Base-by-base conservation (phyloP, 1,284 basidiomycete genomes). In the Chalciporus sp. region DNA sequence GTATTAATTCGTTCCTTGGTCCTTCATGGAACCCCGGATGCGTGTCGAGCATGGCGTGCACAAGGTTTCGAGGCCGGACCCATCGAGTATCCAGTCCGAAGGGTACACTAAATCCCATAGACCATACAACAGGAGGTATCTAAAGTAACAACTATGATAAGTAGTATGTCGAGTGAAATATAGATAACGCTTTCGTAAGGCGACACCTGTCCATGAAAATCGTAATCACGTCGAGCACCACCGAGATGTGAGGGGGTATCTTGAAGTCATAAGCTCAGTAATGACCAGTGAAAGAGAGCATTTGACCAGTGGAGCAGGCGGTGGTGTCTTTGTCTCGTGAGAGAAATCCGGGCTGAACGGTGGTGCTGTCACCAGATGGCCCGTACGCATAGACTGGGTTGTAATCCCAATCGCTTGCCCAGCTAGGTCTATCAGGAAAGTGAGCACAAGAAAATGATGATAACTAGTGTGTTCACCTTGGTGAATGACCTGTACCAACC, bases 361-460 rank as follows among this genome's bases (percentile, higher is more conserved):
- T 11, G 35, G 37, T 16, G 17, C 45, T 10, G 16, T 35, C 39
- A 23, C 50, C 49, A 39, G 58, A 49, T 33, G 42, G 46, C 35
- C 52, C 52, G 46, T 53, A 53, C 42, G 52, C 47, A 48, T 49
- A 49, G 12, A 14, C 8, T 23, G 49, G 37, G 28, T 56, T 53
- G n/a, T 48, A 47, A n/a, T 57, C 45, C 63, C 67, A 64, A 45
- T 68, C 64, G n/a, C 52, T 59, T 23, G 56, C 55, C 64, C 65
- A 65, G 19, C 46, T 19, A 35, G 41, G 20, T 43, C 65, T 68
- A 19, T 16, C 27, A 28, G 29, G 23, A 33, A 43, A 41, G 41
- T 62, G 9, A 68, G 55, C 19, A 19, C 43, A 14, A 42, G 17
- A 28, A 48, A 29, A 41, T 14, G 26, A 7, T 23, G 26, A 12